These are phyloP conservation scores for Tylopilus subfusipes DNA, from an alignment of 768 basidiomycete genomes.

Conservation along the genomic window DNA sequence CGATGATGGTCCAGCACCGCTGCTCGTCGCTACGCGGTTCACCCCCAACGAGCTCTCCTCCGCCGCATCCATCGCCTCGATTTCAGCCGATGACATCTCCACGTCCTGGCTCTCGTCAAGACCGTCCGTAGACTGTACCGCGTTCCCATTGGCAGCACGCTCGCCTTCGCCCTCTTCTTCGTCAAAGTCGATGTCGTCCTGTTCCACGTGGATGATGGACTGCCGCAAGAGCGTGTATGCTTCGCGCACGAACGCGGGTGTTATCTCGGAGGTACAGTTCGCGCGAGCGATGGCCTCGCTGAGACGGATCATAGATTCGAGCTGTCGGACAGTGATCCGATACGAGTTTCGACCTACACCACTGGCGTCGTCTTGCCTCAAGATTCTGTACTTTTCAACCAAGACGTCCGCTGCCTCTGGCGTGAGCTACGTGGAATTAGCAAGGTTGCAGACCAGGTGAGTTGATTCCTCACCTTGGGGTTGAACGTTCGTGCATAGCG, in stretches of 20 bases:
- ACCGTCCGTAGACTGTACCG: slow-evolving; percentile 33
- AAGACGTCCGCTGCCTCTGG: slow-evolving; percentile 89
- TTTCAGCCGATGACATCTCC: slow-evolving; percentile 61
- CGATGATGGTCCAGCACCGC: slow-evolving; percentile 31
- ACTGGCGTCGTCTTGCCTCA: slow-evolving; percentile 89
- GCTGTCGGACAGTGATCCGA: slow-evolving; percentile 94
- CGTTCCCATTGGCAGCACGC: slow-evolving; percentile 38
- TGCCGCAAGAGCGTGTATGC: slow-evolving; percentile 91
- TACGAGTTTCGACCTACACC: slow-evolving; percentile 90
- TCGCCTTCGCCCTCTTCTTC: slow-evolving; percentile 75
- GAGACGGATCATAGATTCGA: slow-evolving; percentile 97
- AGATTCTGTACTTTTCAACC: slow-evolving; percentile 90
- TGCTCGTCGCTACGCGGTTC: slow-evolving; percentile 36
- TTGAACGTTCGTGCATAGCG: slow-evolving; percentile 96
- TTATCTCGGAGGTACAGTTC: slow-evolving; percentile 97
- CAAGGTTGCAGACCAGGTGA: neutral
- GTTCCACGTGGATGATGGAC: slow-evolving; percentile 99
- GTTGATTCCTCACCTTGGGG: slow-evolving; percentile 65
- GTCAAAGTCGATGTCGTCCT: slow-evolving; percentile 97
- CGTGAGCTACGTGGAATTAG: slow-evolving; percentile 61
- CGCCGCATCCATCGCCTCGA: slow-evolving; percentile 49
- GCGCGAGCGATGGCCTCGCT: slow-evolving; percentile 97
- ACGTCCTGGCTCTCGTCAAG: slow-evolving; percentile 56
- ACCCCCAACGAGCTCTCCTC: slow-evolving; percentile 45
- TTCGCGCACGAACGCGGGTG: slow-evolving; percentile 90